Percentiles rank a stretch among this genome's conserved stretches.
Evolutionary conservation across 148 eudicot species (phyloP).

Genomic region (Rhododendron kiyosumense): DNA sequence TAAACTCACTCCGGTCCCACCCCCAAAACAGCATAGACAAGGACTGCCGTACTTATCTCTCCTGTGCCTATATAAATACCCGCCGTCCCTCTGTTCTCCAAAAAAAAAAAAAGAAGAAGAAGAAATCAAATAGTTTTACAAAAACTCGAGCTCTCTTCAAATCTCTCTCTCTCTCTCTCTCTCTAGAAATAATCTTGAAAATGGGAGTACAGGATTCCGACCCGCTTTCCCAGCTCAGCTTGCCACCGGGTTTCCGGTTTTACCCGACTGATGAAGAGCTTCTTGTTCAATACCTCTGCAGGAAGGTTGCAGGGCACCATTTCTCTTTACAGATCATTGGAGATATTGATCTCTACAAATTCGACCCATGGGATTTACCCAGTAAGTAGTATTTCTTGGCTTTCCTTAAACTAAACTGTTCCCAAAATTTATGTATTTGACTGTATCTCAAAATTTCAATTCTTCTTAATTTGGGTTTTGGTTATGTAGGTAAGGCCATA

Average conservation of each 20-base stretch:
- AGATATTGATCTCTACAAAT: slow-evolving; percentile 73
- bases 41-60: slow-evolving; percentile 29
- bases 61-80: slow-evolving; percentile 21
- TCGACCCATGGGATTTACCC: slow-evolving; percentile 80
- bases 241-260: slow-evolving; percentile 86
- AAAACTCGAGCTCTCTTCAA: neutral
- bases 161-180: neutral
- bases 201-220: slow-evolving; percentile 50
- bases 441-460: neutral
- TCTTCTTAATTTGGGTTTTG: neutral
- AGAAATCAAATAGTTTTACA: neutral
- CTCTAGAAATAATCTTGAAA: neutral
- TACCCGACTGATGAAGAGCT: slow-evolving; percentile 84
- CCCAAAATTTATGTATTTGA: neutral
- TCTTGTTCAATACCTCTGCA: slow-evolving; percentile 60
- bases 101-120: neutral
- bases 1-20: slow-evolving; percentile 11
- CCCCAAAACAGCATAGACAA: slow-evolving; percentile 13
- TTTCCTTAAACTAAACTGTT: neutral
- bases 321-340: slow-evolving; percentile 58
- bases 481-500: slow-evolving; percentile 48
- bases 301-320: slow-evolving; percentile 57
- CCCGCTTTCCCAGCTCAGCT: slow-evolving; percentile 49
- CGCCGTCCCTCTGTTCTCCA: neutral
- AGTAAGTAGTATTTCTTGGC: slow-evolving; percentile 31